Base-by-base conservation (phyloP, 345 rosid species). In the Pugionium cornutum region DNA sequence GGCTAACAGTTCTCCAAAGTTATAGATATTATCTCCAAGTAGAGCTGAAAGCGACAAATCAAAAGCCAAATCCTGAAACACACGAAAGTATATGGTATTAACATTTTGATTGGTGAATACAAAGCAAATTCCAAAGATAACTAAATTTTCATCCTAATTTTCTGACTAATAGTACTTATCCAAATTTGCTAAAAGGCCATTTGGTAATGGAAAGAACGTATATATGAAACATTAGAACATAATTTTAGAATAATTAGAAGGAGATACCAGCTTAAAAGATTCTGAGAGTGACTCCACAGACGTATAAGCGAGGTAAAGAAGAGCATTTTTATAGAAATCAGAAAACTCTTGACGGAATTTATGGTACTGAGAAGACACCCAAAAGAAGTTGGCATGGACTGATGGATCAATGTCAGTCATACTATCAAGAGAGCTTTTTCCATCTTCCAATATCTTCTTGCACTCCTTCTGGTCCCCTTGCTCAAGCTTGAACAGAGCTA, bases 381-480 rank as follows among this genome's bases (percentile, higher is more conserved):
- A 94, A 72, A 78, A 88, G 65, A 81, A 88, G 82, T 78, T 90
- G 36, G 97, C 92, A 73, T 94, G 82, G 1, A 94, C 99, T 10
- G 99, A 85, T 5, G 99, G 99, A 82, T 94, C 99, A 31, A 94
- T 94, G 62, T 94, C 99, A 6, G 96, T 94, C 99, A 94, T 90
- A 59, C 91, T 85, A 80, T 88, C 96, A 18, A 88, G 80, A 25
- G 84, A 83, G 65, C 75, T 81, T 75, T 87, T 91, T 25, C 86
- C 97, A 76, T 87, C 92, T 32, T 94, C 99, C 42, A 94, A 77
- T 59, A 90, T 90, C 66, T 82, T 84, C 78, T 90, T 94, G 88
- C 89, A 86, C 55, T 84, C 95, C 64, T 87, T 91, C 70, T 82
- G 89, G 42, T 87, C 86, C 53, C 89, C 97, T 70, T 81, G 84